Percentiles rank a stretch among this genome's conserved stretches.
Evolutionary conservation across 2,329 filamentous ascomycete genomes (phyloP).

Genomic region (Gliomastix tumulicola): DNA sequence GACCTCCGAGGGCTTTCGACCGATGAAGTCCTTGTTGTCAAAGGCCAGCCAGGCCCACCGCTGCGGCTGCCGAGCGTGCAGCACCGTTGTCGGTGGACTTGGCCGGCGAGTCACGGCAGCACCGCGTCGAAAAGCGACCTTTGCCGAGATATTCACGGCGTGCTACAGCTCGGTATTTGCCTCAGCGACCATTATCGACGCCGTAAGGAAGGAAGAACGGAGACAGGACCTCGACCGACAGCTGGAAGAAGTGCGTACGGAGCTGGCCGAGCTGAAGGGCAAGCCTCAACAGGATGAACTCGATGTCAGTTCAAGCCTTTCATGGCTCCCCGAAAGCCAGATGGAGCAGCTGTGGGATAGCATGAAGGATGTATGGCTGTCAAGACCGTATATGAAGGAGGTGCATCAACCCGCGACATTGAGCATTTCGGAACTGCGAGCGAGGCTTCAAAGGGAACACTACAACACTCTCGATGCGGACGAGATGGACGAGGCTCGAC

Average conservation of each 20-base stretch:
- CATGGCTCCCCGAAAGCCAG: constrained; percentile 13
- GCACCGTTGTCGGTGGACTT: constrained; percentile 39
- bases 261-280: constrained; percentile 29
- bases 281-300: constrained; percentile 1
- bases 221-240: constrained; percentile 54
- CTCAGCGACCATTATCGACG: constrained; percentile 57
- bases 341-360: constrained; percentile 21
- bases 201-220: constrained; percentile 48
- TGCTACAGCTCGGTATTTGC: constrained; percentile 63
- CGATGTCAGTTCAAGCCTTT: constrained; percentile 16
- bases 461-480: too few relatives aligned
- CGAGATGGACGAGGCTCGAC: too few relatives aligned
- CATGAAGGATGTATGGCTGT: constrained; percentile 19
- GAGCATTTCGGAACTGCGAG: constrained; percentile 16
- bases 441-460: constrained; percentile 15
- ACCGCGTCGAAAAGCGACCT: constrained; percentile 39
- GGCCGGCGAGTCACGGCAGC: constrained; percentile 43
- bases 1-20: neutral
- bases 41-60: constrained; percentile 56
- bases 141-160: constrained; percentile 54
- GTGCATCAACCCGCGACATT: constrained; percentile 19
- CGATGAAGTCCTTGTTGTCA: constrained; percentile 51
- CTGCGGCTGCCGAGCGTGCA: constrained; percentile 58
- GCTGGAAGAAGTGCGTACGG: constrained; percentile 46
- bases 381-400: constrained; percentile 27